phyloP scores from a whole-genome alignment of 192 early-diverging fungal genomes.

The Spizellomyces punctatus region DNA sequence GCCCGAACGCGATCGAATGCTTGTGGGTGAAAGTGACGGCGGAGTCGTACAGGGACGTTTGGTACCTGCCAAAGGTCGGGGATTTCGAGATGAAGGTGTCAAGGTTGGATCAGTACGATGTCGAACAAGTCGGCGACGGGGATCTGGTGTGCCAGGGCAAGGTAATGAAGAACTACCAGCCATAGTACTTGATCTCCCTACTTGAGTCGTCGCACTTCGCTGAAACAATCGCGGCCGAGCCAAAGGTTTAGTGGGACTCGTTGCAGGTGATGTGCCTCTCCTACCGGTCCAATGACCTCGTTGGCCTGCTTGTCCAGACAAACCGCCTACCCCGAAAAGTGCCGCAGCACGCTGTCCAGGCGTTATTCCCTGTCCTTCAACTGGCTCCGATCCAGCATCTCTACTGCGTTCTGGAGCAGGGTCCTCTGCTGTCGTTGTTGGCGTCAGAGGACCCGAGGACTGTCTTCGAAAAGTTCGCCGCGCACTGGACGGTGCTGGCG shows the following conservation, averaged over 20 bases:
- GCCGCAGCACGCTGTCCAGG: slow-evolving; percentile 26
- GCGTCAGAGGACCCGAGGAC: slow-evolving; percentile 23
- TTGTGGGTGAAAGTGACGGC: slow-evolving; percentile 5
- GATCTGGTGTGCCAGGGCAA: slow-evolving; percentile 24
- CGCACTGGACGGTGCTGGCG: not conserved
- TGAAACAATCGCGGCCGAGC: not conserved
- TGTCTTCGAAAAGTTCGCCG: slow-evolving; percentile 17
- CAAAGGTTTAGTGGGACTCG: not conserved
- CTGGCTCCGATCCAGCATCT: not conserved
- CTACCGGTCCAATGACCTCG: not conserved
- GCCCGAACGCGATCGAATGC: not conserved
- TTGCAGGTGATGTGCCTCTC: not conserved
- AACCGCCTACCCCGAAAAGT: slow-evolving; percentile 7
- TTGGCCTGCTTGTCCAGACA: not conserved
- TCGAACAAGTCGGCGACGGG: slow-evolving; percentile 13
- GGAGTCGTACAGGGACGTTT: slow-evolving; percentile 25
- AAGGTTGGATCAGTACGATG: slow-evolving; percentile 15
- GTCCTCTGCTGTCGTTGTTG: not conserved
- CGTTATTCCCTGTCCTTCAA: not conserved
- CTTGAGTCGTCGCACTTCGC: not conserved
- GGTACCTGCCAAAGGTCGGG: slow-evolving; percentile 11
- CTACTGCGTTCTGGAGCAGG: not conserved
- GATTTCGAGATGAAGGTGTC: not conserved
- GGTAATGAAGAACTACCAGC: not conserved
- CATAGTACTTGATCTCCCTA: not conserved